Percentiles rank a stretch among this genome's conserved stretches.
Conservation (phyloP, 225 moss, liverwort and hornwort species). For the Climacium dendroides region DNA sequence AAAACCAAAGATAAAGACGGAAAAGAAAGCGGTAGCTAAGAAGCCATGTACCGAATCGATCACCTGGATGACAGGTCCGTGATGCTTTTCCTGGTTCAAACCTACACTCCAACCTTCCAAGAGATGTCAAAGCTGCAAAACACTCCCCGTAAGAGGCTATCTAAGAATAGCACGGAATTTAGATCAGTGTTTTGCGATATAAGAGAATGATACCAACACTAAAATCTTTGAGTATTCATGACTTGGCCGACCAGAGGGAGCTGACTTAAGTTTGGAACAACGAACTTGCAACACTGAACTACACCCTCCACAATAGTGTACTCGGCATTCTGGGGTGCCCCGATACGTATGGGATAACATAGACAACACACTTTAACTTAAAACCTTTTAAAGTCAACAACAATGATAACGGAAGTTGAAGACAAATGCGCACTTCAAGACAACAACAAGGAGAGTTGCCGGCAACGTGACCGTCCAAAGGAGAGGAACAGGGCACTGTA, state of each 20-base stretch:
- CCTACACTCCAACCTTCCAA: background rate
- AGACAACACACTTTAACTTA: background rate
- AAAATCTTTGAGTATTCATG: background rate
- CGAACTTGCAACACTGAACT: background rate
- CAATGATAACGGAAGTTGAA: background rate
- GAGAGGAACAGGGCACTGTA: background rate
- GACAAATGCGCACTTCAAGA: background rate
- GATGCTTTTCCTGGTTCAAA: background rate
- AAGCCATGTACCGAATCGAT: background rate
- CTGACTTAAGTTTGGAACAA: background rate
- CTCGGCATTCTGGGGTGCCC: background rate
- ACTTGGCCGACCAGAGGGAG: background rate
- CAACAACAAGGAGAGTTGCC: background rate
- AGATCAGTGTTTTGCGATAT: background rate
- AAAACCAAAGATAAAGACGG: background rate
- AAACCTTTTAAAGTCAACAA: background rate
- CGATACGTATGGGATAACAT: background rate
- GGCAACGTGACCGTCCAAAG: background rate
- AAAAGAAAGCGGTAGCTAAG: background rate
- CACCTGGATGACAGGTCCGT: background rate
- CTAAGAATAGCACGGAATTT: background rate
- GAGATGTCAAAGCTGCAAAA: background rate
- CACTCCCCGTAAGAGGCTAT: background rate
- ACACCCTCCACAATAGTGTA: background rate
- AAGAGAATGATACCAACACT: background rate